Evolutionary conservation across 2,329 filamentous ascomycete genomes (phyloP), one percentile per base, ranked within the genome.

Genomic region (Sphaerostilbella broomeana): DNA sequence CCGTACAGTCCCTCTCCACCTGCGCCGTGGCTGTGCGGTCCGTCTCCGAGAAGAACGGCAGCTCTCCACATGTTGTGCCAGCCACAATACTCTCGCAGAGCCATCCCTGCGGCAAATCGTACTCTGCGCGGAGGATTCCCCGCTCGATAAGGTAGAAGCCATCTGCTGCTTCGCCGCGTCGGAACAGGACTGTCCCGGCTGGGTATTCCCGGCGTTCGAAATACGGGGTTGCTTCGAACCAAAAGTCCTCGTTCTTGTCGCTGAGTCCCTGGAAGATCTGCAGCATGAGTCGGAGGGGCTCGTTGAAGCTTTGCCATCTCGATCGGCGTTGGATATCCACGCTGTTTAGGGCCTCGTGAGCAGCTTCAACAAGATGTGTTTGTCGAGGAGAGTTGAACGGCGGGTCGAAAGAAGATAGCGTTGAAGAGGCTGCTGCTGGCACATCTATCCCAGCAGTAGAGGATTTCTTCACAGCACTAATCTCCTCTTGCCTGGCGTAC

Each of bases 31-130:
- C 88, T 4, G 89, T 97, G 13, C 92, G 76, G 37, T 77, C 72
- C 2, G 90, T 97, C 54, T 94, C 86, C 3, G 83, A 87, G 64
- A 98, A 98, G 67, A 98, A 98, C 0, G 92, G 92, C 38, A 98
- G 64, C 65, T 98, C 92, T 24, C 92, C 92, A 52, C 90, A 97
- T 0, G 92, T 95, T 2, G 92, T 92, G 12, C 92, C 92, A 0
- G 89, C 86, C 1, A 95, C 83, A 39, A 97, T 95, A 54, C 86
- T 86, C 61, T 98, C 92, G 45, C 84, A 86, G 51, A 94, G 84
- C 51, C 75, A 77, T 1, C 92, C 92, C 57, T 97, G 92, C 1
- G 92, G 88, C 21, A 94, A 73, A 46, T 90, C 77, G 58, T 98
- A 97, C 53, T 95, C 89, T 3, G 85, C 87, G 12, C 89, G 79